Evolutionary conservation across 208 protist species (phyloP), one percentile per base, ranked within the genome.

Genomic region (Acanthamoeba polyphaga): DNA sequence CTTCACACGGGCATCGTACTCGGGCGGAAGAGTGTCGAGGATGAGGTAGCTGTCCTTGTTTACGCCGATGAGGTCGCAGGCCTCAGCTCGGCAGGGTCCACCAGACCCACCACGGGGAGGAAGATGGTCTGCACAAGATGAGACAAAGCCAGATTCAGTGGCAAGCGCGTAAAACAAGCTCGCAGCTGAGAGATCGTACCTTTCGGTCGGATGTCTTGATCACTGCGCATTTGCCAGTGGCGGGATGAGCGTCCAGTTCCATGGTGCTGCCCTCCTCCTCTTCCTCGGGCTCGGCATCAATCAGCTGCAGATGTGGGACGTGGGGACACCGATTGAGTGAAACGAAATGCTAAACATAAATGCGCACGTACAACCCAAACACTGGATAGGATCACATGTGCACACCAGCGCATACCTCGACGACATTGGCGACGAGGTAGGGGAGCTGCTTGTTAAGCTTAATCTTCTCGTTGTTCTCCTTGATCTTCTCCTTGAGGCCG

Each of bases 41-140:
- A 99, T 98, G 22, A 99, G 98, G 96, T 99, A 99, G 64, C 99
- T 99, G 97, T 99, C 99, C 96, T 99, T 99, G 97, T 99, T 99
- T 24, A 99, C 99, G 38, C 99, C 99, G 19, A 99, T 99, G 24
- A 99, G 98, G 95, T 99, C 99, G 60, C 99, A 51, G 99, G 99
- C 66, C 97, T 98, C 29, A 99, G 97, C 96, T 98, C 98, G 13
- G 98, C 97, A 8, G 98, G 95, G 92, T 99, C 98, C 29, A 99
- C 99, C 58, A 99, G 98, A n/a, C 99, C 99, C n/a, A 99, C 98
- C 19, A 99, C 98, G 10, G 99, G 99, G 8, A 99, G 97, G 97
- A 99, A 99, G 49, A 99, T 99, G 53, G 99, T 99, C 96, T 99
- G 87, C 53, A 29, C 19, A 92, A 19, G 34, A 13, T 85, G 29